phyloP scores from a whole-genome alignment of 225 moss, liverwort and hornwort genomes.

The Straminergon stramineum region DNA sequence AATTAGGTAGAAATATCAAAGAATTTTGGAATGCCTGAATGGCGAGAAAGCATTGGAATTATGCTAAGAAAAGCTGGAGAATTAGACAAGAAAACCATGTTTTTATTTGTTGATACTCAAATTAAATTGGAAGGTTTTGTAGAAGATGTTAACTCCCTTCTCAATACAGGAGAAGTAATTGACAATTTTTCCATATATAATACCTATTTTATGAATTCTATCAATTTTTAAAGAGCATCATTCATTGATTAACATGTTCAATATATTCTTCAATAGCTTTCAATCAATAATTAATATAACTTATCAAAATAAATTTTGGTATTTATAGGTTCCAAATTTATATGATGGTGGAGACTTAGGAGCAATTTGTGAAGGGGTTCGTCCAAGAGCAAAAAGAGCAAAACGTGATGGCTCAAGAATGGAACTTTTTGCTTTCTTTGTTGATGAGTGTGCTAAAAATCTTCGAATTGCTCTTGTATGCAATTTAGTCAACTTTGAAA shows the following conservation, averaged over 20 bases:
- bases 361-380: conserved; percentile 69
- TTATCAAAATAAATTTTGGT: neutral
- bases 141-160: conserved; percentile 79
- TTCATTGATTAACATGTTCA: neutral
- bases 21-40: conserved; percentile 88
- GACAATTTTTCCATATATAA: no score
- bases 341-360: conserved; percentile 81
- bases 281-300: neutral
- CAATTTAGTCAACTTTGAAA: neutral
- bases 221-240: no score
- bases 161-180: conserved; percentile 79
- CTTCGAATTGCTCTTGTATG: conserved; percentile 73
- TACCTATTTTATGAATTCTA: no score
- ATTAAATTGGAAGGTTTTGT: conserved; percentile 85
- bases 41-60: conserved; percentile 82
- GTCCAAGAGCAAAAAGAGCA: conserved; percentile 59
- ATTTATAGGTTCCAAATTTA: conserved; percentile 61
- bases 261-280: neutral
- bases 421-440: conserved; percentile 71
- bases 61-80: conserved; percentile 80
- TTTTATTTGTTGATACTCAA: conserved; percentile 84
- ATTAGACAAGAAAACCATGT: conserved; percentile 71
- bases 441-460: conserved; percentile 79
- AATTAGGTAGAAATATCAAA: conserved; percentile 71
- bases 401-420: conserved; percentile 68